Conservation (phyloP, 768 basidiomycete genomes). For the Mycena metata region DNA sequence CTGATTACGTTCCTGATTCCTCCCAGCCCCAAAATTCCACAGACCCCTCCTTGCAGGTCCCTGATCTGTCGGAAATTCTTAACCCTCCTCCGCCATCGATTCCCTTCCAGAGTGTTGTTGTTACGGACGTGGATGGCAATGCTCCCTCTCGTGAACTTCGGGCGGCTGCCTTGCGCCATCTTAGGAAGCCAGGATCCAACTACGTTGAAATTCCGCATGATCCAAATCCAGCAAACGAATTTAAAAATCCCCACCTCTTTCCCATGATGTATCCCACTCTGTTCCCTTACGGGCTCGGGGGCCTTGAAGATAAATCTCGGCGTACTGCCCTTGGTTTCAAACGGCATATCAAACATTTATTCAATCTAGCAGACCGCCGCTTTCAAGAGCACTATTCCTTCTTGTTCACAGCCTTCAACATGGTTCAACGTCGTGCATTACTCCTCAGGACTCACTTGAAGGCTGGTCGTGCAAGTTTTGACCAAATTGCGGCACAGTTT, state of each 20-base stretch:
- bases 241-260: not conserved
- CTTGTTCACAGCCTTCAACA: constrained; percentile 1
- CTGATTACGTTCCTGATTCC: not conserved
- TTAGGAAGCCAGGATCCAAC: not conserved
- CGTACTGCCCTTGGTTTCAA: not conserved
- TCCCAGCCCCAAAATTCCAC: not conserved
- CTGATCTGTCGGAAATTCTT: too few relatives aligned
- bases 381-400: constrained; percentile 15
- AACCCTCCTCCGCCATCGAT: not conserved
- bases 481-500: too few relatives aligned
- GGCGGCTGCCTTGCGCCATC: not conserved
- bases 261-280: constrained; percentile 13
- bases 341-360: constrained; percentile 2
- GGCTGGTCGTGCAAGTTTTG: too few relatives aligned
- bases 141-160: not conserved
- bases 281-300: not conserved
- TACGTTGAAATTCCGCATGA: not conserved
- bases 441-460: too few relatives aligned
- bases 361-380: constrained; percentile 1
- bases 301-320: not conserved
- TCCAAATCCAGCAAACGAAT: constrained; percentile 6
- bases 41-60: too few relatives aligned
- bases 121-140: not conserved
- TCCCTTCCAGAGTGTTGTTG: not conserved
- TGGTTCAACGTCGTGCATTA: too few relatives aligned